Evolutionary conservation across 805 yeast genomes (phyloP), one percentile per base, ranked within the genome.

Genomic region (Candida vartiovaarae): DNA sequence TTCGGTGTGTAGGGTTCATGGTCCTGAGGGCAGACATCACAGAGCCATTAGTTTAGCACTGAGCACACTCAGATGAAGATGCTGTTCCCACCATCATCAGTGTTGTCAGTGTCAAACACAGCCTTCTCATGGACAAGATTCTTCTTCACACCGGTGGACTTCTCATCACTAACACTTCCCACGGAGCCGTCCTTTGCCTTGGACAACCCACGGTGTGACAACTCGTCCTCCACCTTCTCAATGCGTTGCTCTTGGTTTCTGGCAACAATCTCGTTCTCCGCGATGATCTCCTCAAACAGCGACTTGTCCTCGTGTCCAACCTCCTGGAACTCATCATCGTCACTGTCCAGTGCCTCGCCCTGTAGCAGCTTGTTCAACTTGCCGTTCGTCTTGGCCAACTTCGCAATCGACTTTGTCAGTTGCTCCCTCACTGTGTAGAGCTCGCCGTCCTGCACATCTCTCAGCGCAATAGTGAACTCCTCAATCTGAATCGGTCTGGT

Each of bases 241-340:
- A 79, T 55, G 45, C 83, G 62, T 33, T 67, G 64, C 8, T 57
- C 46, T 54, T 80, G 82, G 53, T 75, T 80, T 3, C 58, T 52
- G 24, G 81, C 63, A n/a, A 81, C 84, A 3, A 58, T 55, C 9
- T 66, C 61, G 57, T 83, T 83, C 50, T 82, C 90, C 7, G 56
- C 52, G 15, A 80, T 67, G 8, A 81, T 70, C n/a, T 76, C 82
- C 5, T 52, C 57, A 60, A 74, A 82, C 11, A 83, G 54, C 11
- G 63, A 58, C n/a, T 65, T 55, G 53, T 82, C 87, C 9, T 66
- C 67, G 4, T 62, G 64, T 23, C 65, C 60, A 8, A 61, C 52
- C 7, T 47, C 51, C 3, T 50, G 44, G 27, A 49, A 54, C 4
- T 54, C 61, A 20, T 61, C 52, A 11, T 46, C 43, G 20, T 47